These are phyloP conservation scores for Verticillium longisporum DNA, from an alignment of 2,329 filamentous ascomycete species.

Conservation along the genomic window DNA sequence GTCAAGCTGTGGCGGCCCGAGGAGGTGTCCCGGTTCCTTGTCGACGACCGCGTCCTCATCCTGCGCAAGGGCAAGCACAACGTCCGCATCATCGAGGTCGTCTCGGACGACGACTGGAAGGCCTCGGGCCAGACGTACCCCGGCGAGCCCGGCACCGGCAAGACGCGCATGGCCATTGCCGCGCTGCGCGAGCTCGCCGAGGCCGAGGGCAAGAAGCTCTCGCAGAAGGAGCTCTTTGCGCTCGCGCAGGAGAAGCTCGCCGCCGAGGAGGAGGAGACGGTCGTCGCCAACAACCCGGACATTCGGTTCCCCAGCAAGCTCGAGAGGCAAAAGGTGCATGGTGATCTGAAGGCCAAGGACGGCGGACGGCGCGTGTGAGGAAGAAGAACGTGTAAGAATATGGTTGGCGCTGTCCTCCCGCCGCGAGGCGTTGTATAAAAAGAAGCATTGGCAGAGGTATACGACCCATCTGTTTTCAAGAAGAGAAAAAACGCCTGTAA, in stretches of 20 bases:
- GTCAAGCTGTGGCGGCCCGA: slow-evolving; percentile 52
- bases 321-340: slow-evolving; percentile 3
- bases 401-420: no score
- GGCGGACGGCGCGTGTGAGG: background rate
- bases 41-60: slow-evolving; percentile 52
- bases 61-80: slow-evolving; percentile 59
- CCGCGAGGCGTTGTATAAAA: background rate
- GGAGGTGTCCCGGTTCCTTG: slow-evolving; percentile 53
- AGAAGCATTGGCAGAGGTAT: no score
- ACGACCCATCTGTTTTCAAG: no score
- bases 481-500: background rate
- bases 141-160: slow-evolving; percentile 44
- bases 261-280: slow-evolving; percentile 14
- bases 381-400: background rate
- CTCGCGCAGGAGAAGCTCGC: slow-evolving; percentile 18
- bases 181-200: slow-evolving; percentile 28
- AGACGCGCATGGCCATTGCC: slow-evolving; percentile 34
- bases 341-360: slow-evolving; percentile 3
- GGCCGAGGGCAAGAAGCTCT: slow-evolving; percentile 18
- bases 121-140: slow-evolving; percentile 42
- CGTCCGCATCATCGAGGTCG: slow-evolving; percentile 52
- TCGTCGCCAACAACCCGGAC: slow-evolving; percentile 30
- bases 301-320: slow-evolving; percentile 28
- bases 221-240: slow-evolving; percentile 18
- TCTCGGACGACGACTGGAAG: slow-evolving; percentile 48